A percentile compares a stretch with the other conserved stretches of the same genome.
Conservation (phyloP, 352 stramenopile genomes). For the Blastocystis sp. region DNA sequence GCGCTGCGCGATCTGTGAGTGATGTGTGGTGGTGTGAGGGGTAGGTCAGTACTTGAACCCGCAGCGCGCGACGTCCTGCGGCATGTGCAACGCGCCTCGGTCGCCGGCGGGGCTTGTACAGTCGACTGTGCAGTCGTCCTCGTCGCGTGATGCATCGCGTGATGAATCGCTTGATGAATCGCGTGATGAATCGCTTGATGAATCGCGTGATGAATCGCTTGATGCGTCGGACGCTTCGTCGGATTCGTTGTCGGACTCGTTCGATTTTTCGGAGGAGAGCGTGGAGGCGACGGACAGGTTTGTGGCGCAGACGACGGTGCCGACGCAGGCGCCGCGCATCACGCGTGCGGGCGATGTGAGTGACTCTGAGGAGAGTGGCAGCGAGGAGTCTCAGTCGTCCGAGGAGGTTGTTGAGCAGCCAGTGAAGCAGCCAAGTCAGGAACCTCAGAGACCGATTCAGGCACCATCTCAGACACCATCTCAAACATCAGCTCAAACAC, state of each 20-base stretch:
- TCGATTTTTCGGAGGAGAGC: not conserved
- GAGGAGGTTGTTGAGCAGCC: not conserved
- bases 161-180: too few species aligned
- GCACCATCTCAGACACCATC: not conserved
- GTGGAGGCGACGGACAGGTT: not conserved
- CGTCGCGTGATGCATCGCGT: too few species aligned
- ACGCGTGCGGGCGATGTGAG: not conserved
- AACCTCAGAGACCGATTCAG: too few species aligned
- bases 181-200: too few species aligned
- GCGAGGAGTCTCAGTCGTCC: not conserved
- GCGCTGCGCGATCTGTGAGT: not conserved
- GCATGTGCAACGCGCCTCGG: slow-evolving; percentile 23
- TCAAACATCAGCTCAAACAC: too few species aligned
- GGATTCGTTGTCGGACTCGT: not conserved
- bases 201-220: too few species aligned
- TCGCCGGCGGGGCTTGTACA: too few species aligned
- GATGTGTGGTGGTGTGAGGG: not conserved
- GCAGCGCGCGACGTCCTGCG: not conserved
- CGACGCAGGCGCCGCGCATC: slow-evolving; percentile 32
- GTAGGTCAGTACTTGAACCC: slow-evolving; percentile 52
- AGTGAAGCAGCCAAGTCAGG: not conserved
- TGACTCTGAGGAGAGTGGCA: not conserved
- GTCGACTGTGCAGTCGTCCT: not conserved
- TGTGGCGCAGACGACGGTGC: slow-evolving; percentile 7
- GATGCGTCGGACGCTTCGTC: too few species aligned